phyloP scores from a whole-genome alignment of 305 asterid genomes.

The Solanum hybrid region DNA sequence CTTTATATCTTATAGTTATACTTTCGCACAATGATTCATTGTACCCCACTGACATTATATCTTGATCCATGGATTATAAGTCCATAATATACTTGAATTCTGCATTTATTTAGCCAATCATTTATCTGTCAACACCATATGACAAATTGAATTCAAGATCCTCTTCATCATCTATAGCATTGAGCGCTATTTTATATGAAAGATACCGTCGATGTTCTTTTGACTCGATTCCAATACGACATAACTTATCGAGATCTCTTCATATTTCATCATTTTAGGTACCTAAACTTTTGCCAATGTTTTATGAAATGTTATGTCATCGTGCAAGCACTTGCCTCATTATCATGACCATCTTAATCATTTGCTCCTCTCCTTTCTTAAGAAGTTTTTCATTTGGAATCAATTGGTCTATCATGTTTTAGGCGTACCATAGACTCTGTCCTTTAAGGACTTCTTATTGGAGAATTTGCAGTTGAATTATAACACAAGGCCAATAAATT shows the following conservation, averaged over 20 bases:
- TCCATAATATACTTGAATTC: no score
- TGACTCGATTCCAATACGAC: no score
- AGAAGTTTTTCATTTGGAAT: not conserved
- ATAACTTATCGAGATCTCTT: no score
- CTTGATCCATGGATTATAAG: not conserved
- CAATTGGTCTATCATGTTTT: not conserved
- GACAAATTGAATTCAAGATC: not conserved
- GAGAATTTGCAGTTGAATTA: not conserved
- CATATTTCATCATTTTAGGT: not conserved
- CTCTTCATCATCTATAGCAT: not conserved
- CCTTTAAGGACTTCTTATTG: not conserved
- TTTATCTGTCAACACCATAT: not conserved
- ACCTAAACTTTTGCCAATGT: not conserved
- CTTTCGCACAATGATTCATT: not conserved
- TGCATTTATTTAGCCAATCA: not conserved
- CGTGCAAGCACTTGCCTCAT: not conserved
- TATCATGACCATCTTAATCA: not conserved
- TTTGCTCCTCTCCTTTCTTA: not conserved
- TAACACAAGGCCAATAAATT: not conserved
- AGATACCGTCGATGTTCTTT: not conserved
- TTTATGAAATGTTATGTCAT: not conserved
- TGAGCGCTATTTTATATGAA: no score
- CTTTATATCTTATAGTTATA: no score
- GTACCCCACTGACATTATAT: not conserved
- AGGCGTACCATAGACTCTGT: not conserved